A percentile compares a stretch with the other conserved stretches of the same genome.
These are phyloP conservation scores for Cryoendolithus antarcticus DNA, from an alignment of 2,329 filamentous ascomycete genomes.

Conservation along the genomic window DNA sequence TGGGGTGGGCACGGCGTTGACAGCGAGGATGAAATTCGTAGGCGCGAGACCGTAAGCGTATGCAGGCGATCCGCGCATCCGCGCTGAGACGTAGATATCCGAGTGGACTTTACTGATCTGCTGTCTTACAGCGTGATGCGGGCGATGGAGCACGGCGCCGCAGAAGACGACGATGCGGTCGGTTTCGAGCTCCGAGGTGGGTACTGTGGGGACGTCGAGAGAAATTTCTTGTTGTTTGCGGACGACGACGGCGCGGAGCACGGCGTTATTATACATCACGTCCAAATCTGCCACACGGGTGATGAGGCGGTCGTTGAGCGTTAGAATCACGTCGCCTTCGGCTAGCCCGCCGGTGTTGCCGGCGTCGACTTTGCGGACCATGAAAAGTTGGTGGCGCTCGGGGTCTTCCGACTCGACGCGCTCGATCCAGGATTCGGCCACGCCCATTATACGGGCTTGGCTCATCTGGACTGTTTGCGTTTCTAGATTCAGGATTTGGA, in stretches of 20 bases:
- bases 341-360: slow-evolving; percentile 53
- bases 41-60: slow-evolving; percentile 88
- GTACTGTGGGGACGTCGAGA: slow-evolving; percentile 70
- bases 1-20: slow-evolving; percentile 77
- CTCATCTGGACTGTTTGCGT: slow-evolving; percentile 94
- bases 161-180: slow-evolving; percentile 88
- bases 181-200: slow-evolving; percentile 84
- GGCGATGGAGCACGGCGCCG: slow-evolving; percentile 81
- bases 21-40: slow-evolving; percentile 94
- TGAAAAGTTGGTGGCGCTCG: slow-evolving; percentile 90
- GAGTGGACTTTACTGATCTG: slow-evolving; percentile 95
- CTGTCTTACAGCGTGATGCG: slow-evolving; percentile 91
- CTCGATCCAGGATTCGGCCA: slow-evolving; percentile 89
- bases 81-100: slow-evolving; percentile 87
- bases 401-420: slow-evolving; percentile 81
- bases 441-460: slow-evolving; percentile 92
- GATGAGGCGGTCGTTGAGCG: slow-evolving; percentile 81
- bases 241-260: slow-evolving; percentile 73
- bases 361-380: slow-evolving; percentile 82
- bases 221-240: slow-evolving; percentile 69
- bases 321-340: slow-evolving; percentile 87
- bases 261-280: slow-evolving; percentile 84
- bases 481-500: slow-evolving; percentile 88
- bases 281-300: slow-evolving; percentile 88
- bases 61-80: slow-evolving; percentile 68